Evolutionary conservation across 352 stramenopile species (phyloP).

Genomic region (Blastocystis sp.): DNA sequence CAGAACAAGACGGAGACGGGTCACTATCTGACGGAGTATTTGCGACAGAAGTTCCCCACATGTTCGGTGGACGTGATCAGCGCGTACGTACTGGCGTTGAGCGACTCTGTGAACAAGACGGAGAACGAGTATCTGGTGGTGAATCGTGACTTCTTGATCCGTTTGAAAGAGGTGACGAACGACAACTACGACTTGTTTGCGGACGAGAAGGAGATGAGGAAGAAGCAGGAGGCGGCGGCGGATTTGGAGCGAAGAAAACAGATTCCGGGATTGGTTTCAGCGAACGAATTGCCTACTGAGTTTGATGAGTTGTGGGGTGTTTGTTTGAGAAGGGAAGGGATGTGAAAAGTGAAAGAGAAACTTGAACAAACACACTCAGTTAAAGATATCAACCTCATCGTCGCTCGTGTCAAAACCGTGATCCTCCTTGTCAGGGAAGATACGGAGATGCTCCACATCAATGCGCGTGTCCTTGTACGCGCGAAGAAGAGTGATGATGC

Average conservation of each 20-base stretch:
- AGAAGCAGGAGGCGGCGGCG: slow-evolving; percentile 77
- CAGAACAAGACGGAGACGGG: slow-evolving; percentile 77
- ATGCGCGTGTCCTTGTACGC: slow-evolving; percentile 47
- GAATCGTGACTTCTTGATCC: slow-evolving; percentile 99
- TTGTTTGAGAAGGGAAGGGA: slow-evolving; percentile 1
- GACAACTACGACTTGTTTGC: slow-evolving; percentile 79
- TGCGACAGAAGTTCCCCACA: slow-evolving; percentile 91
- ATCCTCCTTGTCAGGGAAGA: slow-evolving; percentile 43
- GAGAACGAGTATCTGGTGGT: slow-evolving; percentile 94
- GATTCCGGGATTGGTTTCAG: slow-evolving; percentile 43
- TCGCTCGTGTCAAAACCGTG: slow-evolving; percentile 11
- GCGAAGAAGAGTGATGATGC: slow-evolving; percentile 45
- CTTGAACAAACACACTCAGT: not conserved
- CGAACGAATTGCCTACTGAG: slow-evolving; percentile 75
- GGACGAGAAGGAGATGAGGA: slow-evolving; percentile 76
- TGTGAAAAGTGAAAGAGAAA: not conserved
- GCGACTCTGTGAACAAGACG: slow-evolving; percentile 94
- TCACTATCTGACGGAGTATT: slow-evolving; percentile 82
- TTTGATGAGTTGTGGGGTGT: slow-evolving; percentile 36
- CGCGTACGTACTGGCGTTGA: slow-evolving; percentile 92
- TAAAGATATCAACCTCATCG: slow-evolving; percentile 40
- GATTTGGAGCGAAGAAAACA: slow-evolving; percentile 67
- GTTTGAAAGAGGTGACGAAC: slow-evolving; percentile 85
- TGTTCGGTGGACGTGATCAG: slow-evolving; percentile 94
- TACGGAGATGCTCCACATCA: slow-evolving; percentile 34